phyloP scores from a whole-genome alignment of 2,329 filamentous ascomycete species.

The Fusarium sublunatum region DNA sequence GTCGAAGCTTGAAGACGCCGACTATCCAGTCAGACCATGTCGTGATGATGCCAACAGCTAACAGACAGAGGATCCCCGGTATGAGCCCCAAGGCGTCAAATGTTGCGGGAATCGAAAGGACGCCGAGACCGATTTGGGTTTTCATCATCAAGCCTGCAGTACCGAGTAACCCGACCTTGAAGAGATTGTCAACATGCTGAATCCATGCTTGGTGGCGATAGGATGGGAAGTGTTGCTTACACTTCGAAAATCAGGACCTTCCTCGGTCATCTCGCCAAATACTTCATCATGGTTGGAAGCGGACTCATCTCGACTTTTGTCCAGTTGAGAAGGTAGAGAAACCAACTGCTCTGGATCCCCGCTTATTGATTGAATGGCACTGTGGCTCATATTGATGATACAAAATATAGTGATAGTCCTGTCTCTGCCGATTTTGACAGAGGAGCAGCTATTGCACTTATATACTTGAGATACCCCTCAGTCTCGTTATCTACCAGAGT shows the following conservation, averaged over 20 bases:
- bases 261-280: slow-evolving; percentile 46
- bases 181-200: slow-evolving; percentile 18
- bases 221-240: slow-evolving; percentile 33
- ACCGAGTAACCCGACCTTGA: slow-evolving; percentile 55
- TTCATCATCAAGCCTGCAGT: slow-evolving; percentile 60
- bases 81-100: slow-evolving; percentile 60
- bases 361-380: too few species aligned
- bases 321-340: neutral
- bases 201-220: neutral
- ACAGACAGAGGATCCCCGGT: slow-evolving; percentile 58
- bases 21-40: slow-evolving; percentile 62
- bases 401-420: too few species aligned
- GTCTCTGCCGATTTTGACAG: too few species aligned
- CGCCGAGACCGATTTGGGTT: slow-evolving; percentile 58
- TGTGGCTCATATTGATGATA: too few species aligned
- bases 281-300: slow-evolving; percentile 43
- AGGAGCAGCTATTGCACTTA: too few species aligned
- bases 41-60: slow-evolving; percentile 55
- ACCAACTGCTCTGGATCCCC: too few species aligned
- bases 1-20: slow-evolving; percentile 62
- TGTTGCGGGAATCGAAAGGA: slow-evolving; percentile 60
- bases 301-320: neutral
- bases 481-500: too few species aligned
- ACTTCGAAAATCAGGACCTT: slow-evolving; percentile 48
- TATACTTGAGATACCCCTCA: too few species aligned